Evolutionary conservation across 1,284 basidiomycete genomes (phyloP).

Genomic region (Fomes fomentarius): DNA sequence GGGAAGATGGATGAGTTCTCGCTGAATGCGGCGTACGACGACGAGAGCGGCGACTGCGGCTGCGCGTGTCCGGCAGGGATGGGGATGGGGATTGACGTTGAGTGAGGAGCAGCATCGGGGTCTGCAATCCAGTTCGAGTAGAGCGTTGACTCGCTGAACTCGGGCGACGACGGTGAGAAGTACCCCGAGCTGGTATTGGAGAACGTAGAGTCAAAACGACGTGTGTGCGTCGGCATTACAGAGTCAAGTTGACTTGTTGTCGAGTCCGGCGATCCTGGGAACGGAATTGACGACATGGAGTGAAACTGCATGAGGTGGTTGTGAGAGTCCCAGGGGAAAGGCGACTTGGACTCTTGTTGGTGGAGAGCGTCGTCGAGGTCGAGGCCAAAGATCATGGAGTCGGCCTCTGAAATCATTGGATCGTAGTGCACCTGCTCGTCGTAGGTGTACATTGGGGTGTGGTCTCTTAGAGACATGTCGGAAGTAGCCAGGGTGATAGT

Average conservation of each 20-base stretch:
- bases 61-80: slow-evolving; percentile 51
- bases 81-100: slow-evolving; percentile 54
- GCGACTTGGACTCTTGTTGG: slow-evolving; percentile 35
- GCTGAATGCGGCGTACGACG: slow-evolving; percentile 34
- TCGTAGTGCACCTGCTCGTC: slow-evolving; percentile 48
- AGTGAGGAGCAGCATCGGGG: slow-evolving; percentile 47
- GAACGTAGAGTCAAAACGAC: slow-evolving; percentile 29
- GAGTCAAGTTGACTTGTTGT: slow-evolving; percentile 33
- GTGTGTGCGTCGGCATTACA: slow-evolving; percentile 25
- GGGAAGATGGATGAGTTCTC: slow-evolving; percentile 45
- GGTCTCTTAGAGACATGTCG: slow-evolving; percentile 46
- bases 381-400: slow-evolving; percentile 66
- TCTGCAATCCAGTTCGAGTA: slow-evolving; percentile 65
- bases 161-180: slow-evolving; percentile 42
- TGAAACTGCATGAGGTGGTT: slow-evolving; percentile 25
- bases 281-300: slow-evolving; percentile 29
- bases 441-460: slow-evolving; percentile 46
- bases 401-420: slow-evolving; percentile 31
- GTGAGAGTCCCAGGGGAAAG: slow-evolving; percentile 46
- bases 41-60: slow-evolving; percentile 33
- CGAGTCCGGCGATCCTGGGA: slow-evolving; percentile 40
- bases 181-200: slow-evolving; percentile 23
- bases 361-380: slow-evolving; percentile 62
- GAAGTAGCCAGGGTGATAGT: slow-evolving; percentile 35
- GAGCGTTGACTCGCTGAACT: slow-evolving; percentile 43